phyloP scores from a whole-genome alignment of 1,284 basidiomycete species.

The Dichomitus squalens region DNA sequence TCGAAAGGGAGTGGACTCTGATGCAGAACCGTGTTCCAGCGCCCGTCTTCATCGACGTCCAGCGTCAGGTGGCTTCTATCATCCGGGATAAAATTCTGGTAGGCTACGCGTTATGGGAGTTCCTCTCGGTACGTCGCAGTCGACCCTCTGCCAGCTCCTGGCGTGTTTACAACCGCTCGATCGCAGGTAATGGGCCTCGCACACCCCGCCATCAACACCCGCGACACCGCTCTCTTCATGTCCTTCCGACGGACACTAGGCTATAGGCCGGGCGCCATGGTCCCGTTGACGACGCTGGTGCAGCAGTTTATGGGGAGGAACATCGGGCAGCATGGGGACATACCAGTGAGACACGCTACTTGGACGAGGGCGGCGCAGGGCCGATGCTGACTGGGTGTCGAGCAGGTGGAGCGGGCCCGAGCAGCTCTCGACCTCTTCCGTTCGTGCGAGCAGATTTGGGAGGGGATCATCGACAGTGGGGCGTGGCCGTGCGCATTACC shows the following conservation, averaged over 20 bases:
- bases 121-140: conserved; percentile 47
- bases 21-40: conserved; percentile 35
- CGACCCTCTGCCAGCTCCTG: not conserved
- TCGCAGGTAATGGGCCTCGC: conserved; percentile 52
- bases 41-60: conserved; percentile 49
- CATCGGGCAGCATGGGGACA: conserved; percentile 48
- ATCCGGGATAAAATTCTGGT: conserved; percentile 54
- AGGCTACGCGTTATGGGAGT: conserved; percentile 57
- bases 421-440: conserved; percentile 59
- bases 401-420: conserved; percentile 54
- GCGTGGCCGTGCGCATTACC: conserved; percentile 57
- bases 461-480: conserved; percentile 47
- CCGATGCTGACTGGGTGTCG: conserved; percentile 19
- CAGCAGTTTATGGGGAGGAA: conserved; percentile 53
- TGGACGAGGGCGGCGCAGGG: not conserved
- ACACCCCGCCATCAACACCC: conserved; percentile 55
- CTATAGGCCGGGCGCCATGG: conserved; percentile 35
- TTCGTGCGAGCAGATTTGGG: conserved; percentile 52
- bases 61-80: conserved; percentile 44
- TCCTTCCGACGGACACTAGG: conserved; percentile 53
- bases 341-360: conserved; percentile 46
- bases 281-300: conserved; percentile 50
- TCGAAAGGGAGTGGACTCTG: not conserved
- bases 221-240: conserved; percentile 58
- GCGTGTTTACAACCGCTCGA: conserved; percentile 12